Conservation (phyloP, 768 basidiomycete genomes). For the Phanerochaete sordida region DNA sequence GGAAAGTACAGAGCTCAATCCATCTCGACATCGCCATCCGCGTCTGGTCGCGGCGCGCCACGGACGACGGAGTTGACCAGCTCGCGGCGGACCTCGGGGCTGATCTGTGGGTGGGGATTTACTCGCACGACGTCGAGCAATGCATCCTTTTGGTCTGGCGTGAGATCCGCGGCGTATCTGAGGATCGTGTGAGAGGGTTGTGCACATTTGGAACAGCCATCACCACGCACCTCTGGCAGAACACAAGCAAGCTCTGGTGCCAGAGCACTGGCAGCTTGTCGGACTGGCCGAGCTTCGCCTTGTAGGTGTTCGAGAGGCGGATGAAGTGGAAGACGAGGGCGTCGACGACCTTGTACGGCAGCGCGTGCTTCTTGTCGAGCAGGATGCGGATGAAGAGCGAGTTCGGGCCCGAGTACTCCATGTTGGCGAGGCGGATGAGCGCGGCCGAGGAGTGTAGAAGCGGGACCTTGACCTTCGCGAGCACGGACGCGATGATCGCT, state of each 20-base stretch:
- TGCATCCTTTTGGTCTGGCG: conserved; percentile 96
- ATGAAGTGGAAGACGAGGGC: conserved; percentile 98
- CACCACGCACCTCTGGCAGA: conserved; percentile 84
- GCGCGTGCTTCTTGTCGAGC: conserved; percentile 95
- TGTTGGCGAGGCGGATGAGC: conserved; percentile 85
- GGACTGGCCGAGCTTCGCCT: conserved; percentile 66
- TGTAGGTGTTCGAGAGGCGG: conserved; percentile 88
- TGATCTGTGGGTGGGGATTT: conserved; percentile 83
- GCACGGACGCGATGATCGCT: conserved; percentile 87
- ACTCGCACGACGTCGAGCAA: conserved; percentile 89
- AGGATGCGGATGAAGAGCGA: conserved; percentile 96
- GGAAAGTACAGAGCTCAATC: conserved; percentile 9
- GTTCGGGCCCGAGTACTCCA: conserved; percentile 96
- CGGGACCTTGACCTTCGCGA: conserved; percentile 88
- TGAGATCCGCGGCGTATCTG: conserved; percentile 92
- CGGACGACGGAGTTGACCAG: conserved; percentile 82
- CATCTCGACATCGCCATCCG: conserved; percentile 49
- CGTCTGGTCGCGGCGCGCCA: conserved; percentile 69
- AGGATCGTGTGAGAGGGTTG: no score
- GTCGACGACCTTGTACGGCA: conserved; percentile 97
- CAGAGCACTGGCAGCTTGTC: conserved; percentile 94
- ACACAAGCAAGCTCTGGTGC: conserved; percentile 96
- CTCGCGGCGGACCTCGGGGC: conserved; percentile 87
- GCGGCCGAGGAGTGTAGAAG: conserved; percentile 97
- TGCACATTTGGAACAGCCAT: no score